Evolutionary conservation across 2,329 filamentous ascomycete species (phyloP), one percentile per base, ranked within the genome.

Genomic region (Fusarium protoensiforme): DNA sequence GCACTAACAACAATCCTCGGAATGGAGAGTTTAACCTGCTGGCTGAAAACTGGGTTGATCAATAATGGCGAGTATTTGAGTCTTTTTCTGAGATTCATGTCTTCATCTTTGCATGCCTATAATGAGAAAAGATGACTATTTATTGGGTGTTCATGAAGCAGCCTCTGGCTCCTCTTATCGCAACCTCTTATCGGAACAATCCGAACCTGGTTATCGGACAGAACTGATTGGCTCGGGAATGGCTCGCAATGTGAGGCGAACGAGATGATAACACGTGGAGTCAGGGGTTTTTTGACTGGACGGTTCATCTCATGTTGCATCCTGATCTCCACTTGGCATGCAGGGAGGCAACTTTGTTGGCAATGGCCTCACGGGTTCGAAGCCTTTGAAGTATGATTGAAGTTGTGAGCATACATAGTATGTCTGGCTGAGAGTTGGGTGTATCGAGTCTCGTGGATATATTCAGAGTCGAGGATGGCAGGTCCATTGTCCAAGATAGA

Each of bases 231-330:
- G 46, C 27, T 53, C 46, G 46, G 46, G 20, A 53, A 53, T 53
- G 46, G 24, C 18, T 29, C 20, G 10, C 2, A 20, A 31, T 13
- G 27, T 53, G 27, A 53, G 46, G 46, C 46, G 46, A 53, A 53
- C 46, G 46, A 53, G 46, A 53, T 53, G 46, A 53, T 53, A 53
- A 53, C 69, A 72, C 69, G 69, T 72, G 69, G 39, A 22, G 61
- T 33, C 35, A 41, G 53, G 39, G 39, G 22, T n/a, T 38, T 66
- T 72, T 22, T 72, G n/a, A 72, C 48, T 72, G 69, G 69, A 72
- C 56, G 48, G 27, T 51, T 66, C 35, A 65, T 66, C 31, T 54
- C 43, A 31, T 57, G 35, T 46, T 51, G 46, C 46, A 60, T 20
- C 57, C 31, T 53, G 46, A 53, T 53, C 11, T 24, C 65, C 69